Percentiles rank a stretch among this genome's conserved stretches.
phyloP scores from a whole-genome alignment of 2,329 filamentous ascomycete species.

The Sporothrix sp. region DNA sequence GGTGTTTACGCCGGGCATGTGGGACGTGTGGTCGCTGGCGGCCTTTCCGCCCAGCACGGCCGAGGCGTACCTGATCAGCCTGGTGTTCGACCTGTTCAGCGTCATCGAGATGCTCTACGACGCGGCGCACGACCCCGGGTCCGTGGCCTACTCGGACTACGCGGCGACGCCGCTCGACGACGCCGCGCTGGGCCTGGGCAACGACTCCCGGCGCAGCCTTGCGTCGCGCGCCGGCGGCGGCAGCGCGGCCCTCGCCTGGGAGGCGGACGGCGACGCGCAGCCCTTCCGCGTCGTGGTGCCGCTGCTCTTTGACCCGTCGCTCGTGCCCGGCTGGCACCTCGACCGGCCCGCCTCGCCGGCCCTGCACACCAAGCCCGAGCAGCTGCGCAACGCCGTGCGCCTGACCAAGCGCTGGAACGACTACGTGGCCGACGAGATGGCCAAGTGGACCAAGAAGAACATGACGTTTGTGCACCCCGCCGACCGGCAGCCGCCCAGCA shows the following conservation, averaged over 20 bases:
- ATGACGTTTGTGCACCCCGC: conserved; percentile 1
- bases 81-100: conserved; percentile 32
- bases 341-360: conserved; percentile 32
- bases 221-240: too few species aligned
- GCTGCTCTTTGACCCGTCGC: conserved; percentile 41
- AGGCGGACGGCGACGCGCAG: conserved; percentile 17
- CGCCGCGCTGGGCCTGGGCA: too few species aligned
- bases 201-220: too few species aligned
- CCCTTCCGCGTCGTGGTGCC: conserved; percentile 44
- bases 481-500: background rate
- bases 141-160: conserved; percentile 37
- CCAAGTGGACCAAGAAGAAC: conserved; percentile 33
- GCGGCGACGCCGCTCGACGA: conserved; percentile 17
- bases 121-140: conserved; percentile 31
- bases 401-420: conserved; percentile 43
- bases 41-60: conserved; percentile 34
- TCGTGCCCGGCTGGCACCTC: conserved; percentile 43
- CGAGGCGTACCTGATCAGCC: conserved; percentile 28
- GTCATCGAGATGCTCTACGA: conserved; percentile 39
- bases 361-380: conserved; percentile 40
- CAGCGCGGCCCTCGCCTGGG: too few species aligned
- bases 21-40: conserved; percentile 45
- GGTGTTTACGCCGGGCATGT: conserved; percentile 44
- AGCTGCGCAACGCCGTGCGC: conserved; percentile 44
- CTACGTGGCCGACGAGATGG: conserved; percentile 30